Percentiles rank a stretch among this genome's conserved stretches.
These are phyloP conservation scores for Vitis hybrid DNA, from an alignment of 177 flowering plant genomes.

Conservation along the genomic window DNA sequence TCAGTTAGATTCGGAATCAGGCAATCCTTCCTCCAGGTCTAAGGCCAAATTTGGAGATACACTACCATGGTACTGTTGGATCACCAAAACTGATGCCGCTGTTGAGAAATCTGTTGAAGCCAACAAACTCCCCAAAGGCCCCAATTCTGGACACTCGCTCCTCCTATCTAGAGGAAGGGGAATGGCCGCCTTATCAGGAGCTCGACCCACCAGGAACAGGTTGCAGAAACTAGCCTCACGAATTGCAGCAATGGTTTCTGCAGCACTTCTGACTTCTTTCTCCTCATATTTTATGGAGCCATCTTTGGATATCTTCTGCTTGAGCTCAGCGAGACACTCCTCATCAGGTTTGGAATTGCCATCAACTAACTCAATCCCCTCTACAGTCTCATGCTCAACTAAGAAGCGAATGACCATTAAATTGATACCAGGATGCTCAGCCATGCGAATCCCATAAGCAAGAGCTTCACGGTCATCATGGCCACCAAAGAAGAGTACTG, in stretches of 20 bases:
- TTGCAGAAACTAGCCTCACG: conserved; percentile 38
- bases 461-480: conserved; percentile 71
- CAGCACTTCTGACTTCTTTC: conserved; percentile 22
- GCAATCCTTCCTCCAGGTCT: neutral
- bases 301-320: conserved; percentile 13
- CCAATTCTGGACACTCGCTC: conserved; percentile 62
- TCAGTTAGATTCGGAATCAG: conserved; percentile 3
- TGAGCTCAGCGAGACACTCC: conserved; percentile 31
- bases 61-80: conserved; percentile 42
- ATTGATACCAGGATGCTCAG: conserved; percentile 80
- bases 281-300: conserved; percentile 51
- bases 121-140: conserved; percentile 60
- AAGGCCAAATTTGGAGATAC: neutral
- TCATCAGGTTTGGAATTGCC: conserved; percentile 17
- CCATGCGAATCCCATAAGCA: conserved; percentile 69
- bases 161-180: conserved; percentile 17
- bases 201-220: conserved; percentile 63
- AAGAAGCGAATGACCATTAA: conserved; percentile 43
- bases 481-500: conserved; percentile 71
- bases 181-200: conserved; percentile 32
- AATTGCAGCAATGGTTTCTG: conserved; percentile 33
- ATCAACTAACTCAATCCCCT: conserved; percentile 14
- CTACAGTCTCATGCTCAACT: conserved; percentile 17
- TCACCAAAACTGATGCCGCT: conserved; percentile 64
- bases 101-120: conserved; percentile 45